Base-by-base conservation (phyloP, 495 filamentous ascomycete genomes). In the Xylaria cubensis region DNA sequence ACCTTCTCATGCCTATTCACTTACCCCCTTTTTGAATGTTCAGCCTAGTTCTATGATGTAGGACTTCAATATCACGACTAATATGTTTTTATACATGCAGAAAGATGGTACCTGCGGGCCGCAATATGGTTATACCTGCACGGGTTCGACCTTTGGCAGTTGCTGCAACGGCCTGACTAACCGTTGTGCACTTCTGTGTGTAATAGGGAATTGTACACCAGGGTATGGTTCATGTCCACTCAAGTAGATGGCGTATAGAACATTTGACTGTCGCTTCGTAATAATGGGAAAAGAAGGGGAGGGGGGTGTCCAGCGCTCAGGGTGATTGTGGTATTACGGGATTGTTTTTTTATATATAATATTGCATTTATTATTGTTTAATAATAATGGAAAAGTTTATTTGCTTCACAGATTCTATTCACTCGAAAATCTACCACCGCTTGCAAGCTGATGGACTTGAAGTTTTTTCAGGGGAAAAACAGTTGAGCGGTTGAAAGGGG, bases 131-230 rank as follows among this genome's bases (percentile, higher is more conserved):
- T 74, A 83, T 70, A 83, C 82, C 19, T 84, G 82, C 72, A 41
- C 36, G 10, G 82, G 81, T 44, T 80, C 76, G 55, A 5, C n/a
- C 17, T 81, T 79, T 39, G 82, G 82, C 13, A 70, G 66, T 9
- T 85, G 83, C 76, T 84, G 83, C 74, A 77, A 75, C n/a, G 64
- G 76, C 29, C 70, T 69, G 36, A 74, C 73, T 29, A 68, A 68
- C 29, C 82, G 81, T 72, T 73, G 71, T 19, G 65, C 1, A 17
- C 55, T 68, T 21, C 42, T 73, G n/a, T 73, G 71, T 29, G 1
- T 72, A 12, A 63, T 73, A 39, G 70, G 70, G 8, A 62, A 51
- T 15, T 73, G 71, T 56, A 15, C n/a, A 48, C 32, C 19, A 24
- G 44, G 6, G 26, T 73, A 73, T 8, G 71, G 71, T 12, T 32